Base-by-base conservation (phyloP, 805 yeast genomes). In the Starmerella etchellsii region DNA sequence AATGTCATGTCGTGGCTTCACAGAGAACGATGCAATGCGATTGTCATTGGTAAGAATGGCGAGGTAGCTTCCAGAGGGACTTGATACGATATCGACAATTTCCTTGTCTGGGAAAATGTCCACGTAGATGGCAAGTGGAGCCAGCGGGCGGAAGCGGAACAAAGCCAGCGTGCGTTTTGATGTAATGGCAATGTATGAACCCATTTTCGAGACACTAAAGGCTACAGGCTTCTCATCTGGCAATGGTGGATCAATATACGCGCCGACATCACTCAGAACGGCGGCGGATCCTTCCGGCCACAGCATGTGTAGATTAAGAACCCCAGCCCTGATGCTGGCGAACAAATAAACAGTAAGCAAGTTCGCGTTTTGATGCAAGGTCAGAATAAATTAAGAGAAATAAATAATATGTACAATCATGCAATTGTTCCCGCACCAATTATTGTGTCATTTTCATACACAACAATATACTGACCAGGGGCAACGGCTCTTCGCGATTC, bases 381-480 rank as follows among this genome's bases (percentile, higher is more conserved):
- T 28, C 8, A 28, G n/a, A n/a, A 22, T 26, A 28, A 11, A 11
- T 7, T 10, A 11, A n/a, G 16, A 11, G n/a, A 31, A 20, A 18
- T 18, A 31, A 31, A 15, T 31, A 31, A 9, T 31, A 31, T 31
- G 35, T 31, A 31, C 35, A 31, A 8, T 27, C 7, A 9, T 9
- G 8, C 21, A 20, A 51, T 51, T 0, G 40, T 37, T n/a, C 56
- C 56, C 3, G 52, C 40, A 1, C 95, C 96, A 10, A 87, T 53
- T 0, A 88, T 77, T 40, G 73, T 61, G 35, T 76, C 77, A 1
- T 69, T 72, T 31, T 70, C 61, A 57, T 87, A 91, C 5, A 88
- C 55, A 0, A 81, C 94, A 15, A 84, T 61, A 49, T 73, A 77
- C 57, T 88, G 98, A 0, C 97, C 98, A 0, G 87, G 82, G 0